Evolutionary conservation across 2,329 filamentous ascomycete species (phyloP).

Genomic region (Apiospora hydei): DNA sequence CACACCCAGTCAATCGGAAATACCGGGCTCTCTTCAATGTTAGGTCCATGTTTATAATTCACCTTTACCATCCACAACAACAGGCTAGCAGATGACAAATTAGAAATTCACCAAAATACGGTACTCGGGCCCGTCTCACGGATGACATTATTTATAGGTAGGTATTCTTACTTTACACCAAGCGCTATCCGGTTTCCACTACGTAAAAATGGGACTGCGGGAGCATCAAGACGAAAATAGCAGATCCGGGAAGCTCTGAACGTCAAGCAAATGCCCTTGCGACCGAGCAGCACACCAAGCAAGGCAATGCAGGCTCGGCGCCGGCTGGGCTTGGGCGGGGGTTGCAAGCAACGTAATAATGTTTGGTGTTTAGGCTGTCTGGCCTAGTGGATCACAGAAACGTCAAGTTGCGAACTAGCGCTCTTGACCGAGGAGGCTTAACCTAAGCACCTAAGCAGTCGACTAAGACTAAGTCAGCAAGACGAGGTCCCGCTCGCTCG

Average conservation of each 20-base stretch:
- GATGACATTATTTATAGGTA: not conserved
- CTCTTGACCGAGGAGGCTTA: not conserved
- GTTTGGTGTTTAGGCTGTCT: slow-evolving; percentile 10
- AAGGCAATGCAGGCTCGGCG: not conserved
- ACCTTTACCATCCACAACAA: not conserved
- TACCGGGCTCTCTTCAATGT: not conserved
- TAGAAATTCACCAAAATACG: not conserved
- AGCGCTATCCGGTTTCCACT: not conserved
- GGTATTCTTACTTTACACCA: not conserved
- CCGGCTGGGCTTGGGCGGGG: not conserved
- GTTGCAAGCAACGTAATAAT: not conserved
- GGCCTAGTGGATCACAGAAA: slow-evolving; percentile 13
- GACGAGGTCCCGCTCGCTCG: slow-evolving; percentile 7
- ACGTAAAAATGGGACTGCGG: not conserved
- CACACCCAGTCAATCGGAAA: not conserved
- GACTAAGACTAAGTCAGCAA: not conserved
- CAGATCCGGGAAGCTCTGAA: not conserved
- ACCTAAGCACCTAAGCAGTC: not conserved
- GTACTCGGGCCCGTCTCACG: not conserved
- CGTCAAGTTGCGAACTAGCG: not conserved
- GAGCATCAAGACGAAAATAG: not conserved
- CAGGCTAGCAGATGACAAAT: not conserved
- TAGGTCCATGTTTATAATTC: not conserved
- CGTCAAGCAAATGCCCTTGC: not conserved
- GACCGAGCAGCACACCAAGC: not conserved